Percentiles rank a stretch among this genome's conserved stretches.
phyloP scores from a whole-genome alignment of 2,329 filamentous ascomycete genomes.

The Trichoderma brevicompactum region DNA sequence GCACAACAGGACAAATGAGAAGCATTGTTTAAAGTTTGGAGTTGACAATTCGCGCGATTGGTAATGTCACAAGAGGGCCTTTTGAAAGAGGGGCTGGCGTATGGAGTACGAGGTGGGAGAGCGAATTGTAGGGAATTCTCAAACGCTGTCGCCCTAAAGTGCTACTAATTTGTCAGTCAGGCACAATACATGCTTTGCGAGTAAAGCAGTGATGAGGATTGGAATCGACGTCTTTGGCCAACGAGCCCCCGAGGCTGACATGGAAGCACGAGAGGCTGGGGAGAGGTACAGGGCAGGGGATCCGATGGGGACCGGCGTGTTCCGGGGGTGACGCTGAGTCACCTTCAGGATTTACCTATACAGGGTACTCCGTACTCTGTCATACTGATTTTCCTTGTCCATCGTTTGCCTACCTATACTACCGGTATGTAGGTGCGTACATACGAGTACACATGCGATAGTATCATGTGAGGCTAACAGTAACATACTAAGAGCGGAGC shows the following conservation, averaged over 20 bases:
- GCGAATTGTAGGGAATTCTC: neutral
- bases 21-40: constrained; percentile 7
- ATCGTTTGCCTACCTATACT: neutral
- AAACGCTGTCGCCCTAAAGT: neutral
- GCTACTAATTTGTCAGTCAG: neutral
- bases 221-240: neutral
- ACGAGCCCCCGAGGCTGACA: neutral
- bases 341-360: neutral
- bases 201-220: neutral
- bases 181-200: neutral
- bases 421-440: neutral
- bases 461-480: constrained; percentile 16
- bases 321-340: neutral
- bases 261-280: neutral
- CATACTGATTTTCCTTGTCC: neutral
- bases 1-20: constrained; percentile 7
- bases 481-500: neutral
- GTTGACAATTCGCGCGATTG: constrained; percentile 13
- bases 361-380: neutral
- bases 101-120: neutral
- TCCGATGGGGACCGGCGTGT: neutral
- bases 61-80: neutral
- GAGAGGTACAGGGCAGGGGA: neutral
- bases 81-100: neutral
- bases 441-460: neutral